A percentile compares a stretch with the other conserved stretches of the same genome.
phyloP scores from a whole-genome alignment of 306 rosid genomes.

The Luffa acutangula region DNA sequence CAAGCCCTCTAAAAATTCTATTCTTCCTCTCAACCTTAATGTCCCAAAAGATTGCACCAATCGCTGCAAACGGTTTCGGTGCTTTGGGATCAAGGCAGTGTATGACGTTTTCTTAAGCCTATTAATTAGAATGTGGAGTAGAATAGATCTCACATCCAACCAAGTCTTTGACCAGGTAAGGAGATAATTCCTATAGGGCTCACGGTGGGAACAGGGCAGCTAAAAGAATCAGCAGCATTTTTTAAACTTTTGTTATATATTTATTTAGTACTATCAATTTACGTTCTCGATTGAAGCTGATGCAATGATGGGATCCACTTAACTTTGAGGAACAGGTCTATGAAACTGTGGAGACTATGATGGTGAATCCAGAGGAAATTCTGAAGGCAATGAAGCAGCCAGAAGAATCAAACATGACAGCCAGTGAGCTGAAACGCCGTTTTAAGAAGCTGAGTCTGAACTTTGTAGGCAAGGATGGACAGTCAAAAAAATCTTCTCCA shows the following conservation, averaged over 20 bases:
- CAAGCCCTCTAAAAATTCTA: too few relatives aligned
- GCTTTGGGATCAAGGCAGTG: not conserved
- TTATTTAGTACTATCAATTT: not conserved
- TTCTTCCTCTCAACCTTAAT: too few relatives aligned
- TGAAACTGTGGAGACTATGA: constrained; percentile 78
- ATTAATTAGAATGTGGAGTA: not conserved
- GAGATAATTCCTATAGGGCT: not conserved
- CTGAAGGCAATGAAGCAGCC: constrained; percentile 53
- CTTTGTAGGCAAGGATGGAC: constrained; percentile 59
- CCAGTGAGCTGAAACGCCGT: constrained; percentile 43
- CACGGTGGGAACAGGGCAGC: not conserved
- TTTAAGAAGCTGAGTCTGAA: constrained; percentile 60
- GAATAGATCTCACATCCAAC: not conserved
- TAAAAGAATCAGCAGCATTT: not conserved
- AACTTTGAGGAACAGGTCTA: constrained; percentile 42
- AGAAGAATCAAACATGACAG: constrained; percentile 32
- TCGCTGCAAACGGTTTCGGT: not conserved
- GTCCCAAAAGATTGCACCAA: too few relatives aligned
- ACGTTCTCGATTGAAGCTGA: not conserved
- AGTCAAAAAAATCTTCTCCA: constrained; percentile 27
- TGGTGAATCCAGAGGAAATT: constrained; percentile 77
- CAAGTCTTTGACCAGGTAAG: not conserved
- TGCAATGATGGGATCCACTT: not conserved
- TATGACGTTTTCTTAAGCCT: not conserved
- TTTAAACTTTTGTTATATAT: not conserved